Conservation (phyloP, 306 rosid genomes). For the Ceratonia siliqua region DNA sequence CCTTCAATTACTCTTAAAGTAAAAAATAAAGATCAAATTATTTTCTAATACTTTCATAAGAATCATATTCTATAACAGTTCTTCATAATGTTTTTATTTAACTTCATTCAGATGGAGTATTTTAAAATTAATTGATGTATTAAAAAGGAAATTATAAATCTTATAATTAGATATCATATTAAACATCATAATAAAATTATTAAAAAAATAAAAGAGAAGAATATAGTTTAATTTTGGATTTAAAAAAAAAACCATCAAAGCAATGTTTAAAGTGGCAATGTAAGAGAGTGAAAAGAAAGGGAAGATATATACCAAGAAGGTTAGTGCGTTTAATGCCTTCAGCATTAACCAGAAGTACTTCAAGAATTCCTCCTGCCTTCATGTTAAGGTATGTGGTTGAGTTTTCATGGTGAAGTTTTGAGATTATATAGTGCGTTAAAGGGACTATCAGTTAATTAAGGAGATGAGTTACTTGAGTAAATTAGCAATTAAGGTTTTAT, state of each 20-base stretch:
- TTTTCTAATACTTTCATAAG: too few relatives aligned
- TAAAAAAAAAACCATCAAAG: background rate
- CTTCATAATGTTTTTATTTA: too few relatives aligned
- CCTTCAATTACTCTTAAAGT: background rate
- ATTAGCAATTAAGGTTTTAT: too few relatives aligned
- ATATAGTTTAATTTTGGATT: background rate
- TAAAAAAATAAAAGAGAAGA: too few relatives aligned
- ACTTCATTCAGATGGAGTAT: too few relatives aligned
- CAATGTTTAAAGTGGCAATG: background rate
- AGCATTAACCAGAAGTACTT: slow-evolving; percentile 77
- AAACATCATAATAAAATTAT: background rate
- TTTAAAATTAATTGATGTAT: too few relatives aligned
- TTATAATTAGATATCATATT: too few relatives aligned
- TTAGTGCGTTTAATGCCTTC: slow-evolving; percentile 63
- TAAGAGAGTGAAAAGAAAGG: background rate
- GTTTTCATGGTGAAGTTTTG: slow-evolving; percentile 8
- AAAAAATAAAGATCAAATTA: background rate
- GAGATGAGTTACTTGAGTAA: too few relatives aligned
- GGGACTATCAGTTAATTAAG: background rate
- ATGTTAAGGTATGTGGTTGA: slow-evolving; percentile 30
- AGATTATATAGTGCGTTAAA: slow-evolving; percentile 6
- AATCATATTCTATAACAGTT: too few relatives aligned
- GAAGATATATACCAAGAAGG: slow-evolving; percentile 60
- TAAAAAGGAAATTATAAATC: too few relatives aligned
- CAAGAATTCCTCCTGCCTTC: slow-evolving; percentile 64